These are phyloP conservation scores for Pseudogymnoascus sp. DNA, from an alignment of 2,329 filamentous ascomycete species.

Conservation along the genomic window DNA sequence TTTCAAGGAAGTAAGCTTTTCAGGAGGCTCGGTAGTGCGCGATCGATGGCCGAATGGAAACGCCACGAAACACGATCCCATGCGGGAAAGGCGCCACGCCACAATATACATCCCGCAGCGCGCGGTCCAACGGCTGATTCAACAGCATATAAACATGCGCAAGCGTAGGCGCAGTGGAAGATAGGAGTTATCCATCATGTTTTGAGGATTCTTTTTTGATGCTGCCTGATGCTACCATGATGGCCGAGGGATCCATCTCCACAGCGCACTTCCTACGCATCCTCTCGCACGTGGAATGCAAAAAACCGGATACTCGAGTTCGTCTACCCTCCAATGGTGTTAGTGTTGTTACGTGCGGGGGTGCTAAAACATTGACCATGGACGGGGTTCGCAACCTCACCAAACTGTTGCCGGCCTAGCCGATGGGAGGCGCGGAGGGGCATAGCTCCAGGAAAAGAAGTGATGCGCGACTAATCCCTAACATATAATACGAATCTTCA, in stretches of 20 bases:
- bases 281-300: neutral
- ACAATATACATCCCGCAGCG: neutral
- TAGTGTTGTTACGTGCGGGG: conserved; percentile 5
- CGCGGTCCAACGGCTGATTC: neutral
- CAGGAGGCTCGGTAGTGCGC: neutral
- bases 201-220: neutral
- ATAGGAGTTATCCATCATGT: neutral
- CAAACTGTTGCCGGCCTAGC: conserved; percentile 2
- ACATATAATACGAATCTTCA: neutral
- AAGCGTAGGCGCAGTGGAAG: neutral
- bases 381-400: neutral
- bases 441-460: neutral
- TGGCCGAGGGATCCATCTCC: neutral
- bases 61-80: neutral
- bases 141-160: neutral
- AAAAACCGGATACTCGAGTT: neutral
- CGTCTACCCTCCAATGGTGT: neutral
- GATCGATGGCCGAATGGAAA: neutral
- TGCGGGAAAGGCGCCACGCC: neutral
- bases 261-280: neutral
- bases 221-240: neutral
- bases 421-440: neutral
- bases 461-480: neutral
- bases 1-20: conserved; percentile 1
- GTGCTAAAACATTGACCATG: neutral